Base-by-base conservation (phyloP, 345 rosid species). In the Eucalyptus urophylla region DNA sequence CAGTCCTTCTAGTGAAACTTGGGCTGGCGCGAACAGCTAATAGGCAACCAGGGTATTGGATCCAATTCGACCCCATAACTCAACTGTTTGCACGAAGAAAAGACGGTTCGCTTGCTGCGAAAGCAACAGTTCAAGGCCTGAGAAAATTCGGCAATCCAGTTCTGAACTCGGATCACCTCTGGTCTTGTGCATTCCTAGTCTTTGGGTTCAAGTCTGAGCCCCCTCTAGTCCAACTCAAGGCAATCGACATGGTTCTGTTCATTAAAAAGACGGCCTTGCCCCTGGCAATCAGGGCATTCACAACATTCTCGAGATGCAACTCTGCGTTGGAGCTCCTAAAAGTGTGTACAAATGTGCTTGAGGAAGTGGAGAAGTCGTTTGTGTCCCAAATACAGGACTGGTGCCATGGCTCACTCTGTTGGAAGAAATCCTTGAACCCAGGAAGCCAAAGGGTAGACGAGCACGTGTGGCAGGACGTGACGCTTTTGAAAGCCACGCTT, bases 101-200 rank as follows among this genome's bases (percentile, higher is more conserved):
- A 90, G 97, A 92, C 56, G 93, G 94, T 54, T 88, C 94, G 56
- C 90, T 93, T 29, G 95, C 95, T 25, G 95, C 96, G 8, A 96
- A 94, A 92, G 98, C 96, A 31, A 88, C 95, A 17, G 94, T 96
- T 67, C 93, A 92, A 72, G 98, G 96, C 85, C 90, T 94, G 81
- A 93, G 97, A 88, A 94, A 94, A 92, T 90, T 89, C 12, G 94
- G 94, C 9, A 94, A 94, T 67, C 95, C 94, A 6, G 86, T 87
- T 85, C 16, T 93, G 86, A 94, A 94, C 90, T 94, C 94, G 19
- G 97, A 96, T 92, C 99, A 97, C 90, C 90, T 94, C 11, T 97
- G 99, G 99, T 97, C 99, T 19, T 95, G 96, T 19, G 99, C 98
- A 44, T 97, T 96, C 93, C 96, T 97, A 17, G 97, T 97, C 21